These are phyloP conservation scores for Chaetomiaceae sp. DNA, from an alignment of 2,329 filamentous ascomycete genomes.

Conservation along the genomic window DNA sequence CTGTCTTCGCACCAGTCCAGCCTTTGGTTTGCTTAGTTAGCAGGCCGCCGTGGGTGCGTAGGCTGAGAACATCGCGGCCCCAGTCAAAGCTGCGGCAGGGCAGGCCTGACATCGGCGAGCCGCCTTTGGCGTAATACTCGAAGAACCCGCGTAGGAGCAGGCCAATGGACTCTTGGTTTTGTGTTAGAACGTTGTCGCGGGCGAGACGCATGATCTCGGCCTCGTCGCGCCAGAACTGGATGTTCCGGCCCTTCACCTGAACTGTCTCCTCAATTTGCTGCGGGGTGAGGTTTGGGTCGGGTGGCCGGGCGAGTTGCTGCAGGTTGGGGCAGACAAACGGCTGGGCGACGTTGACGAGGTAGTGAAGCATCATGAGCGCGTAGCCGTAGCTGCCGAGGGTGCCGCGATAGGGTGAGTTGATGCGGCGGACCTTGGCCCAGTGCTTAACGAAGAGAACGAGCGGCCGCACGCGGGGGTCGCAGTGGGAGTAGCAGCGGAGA, in stretches of 20 bases:
- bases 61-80: constrained; percentile 72
- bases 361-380: constrained; percentile 88
- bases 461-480: constrained; percentile 70
- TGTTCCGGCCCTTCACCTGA: constrained; percentile 59
- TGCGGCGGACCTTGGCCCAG: constrained; percentile 80
- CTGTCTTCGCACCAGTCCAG: constrained; percentile 79
- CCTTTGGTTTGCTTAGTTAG: constrained; percentile 72
- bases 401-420: constrained; percentile 82
- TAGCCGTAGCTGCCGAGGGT: constrained; percentile 89
- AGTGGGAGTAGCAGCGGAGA: constrained; percentile 75
- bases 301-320: constrained; percentile 53
- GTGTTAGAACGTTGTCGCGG: constrained; percentile 53
- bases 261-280: constrained; percentile 38
- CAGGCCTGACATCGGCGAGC: constrained; percentile 48
- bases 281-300: constrained; percentile 37
- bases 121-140: constrained; percentile 70
- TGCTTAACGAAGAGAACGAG: constrained; percentile 85
- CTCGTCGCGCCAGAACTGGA: constrained; percentile 77
- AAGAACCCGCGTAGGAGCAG: constrained; percentile 78
- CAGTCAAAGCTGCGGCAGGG: constrained; percentile 66
- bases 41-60: constrained; percentile 67
- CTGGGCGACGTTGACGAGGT: constrained; percentile 73
- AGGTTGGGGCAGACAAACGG: constrained; percentile 85
- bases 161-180: constrained; percentile 67
- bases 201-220: constrained; percentile 62